Evolutionary conservation across 2,329 filamentous ascomycete genomes (phyloP), one percentile per base, ranked within the genome.

Genomic region (Cryphonectria radicalis): DNA sequence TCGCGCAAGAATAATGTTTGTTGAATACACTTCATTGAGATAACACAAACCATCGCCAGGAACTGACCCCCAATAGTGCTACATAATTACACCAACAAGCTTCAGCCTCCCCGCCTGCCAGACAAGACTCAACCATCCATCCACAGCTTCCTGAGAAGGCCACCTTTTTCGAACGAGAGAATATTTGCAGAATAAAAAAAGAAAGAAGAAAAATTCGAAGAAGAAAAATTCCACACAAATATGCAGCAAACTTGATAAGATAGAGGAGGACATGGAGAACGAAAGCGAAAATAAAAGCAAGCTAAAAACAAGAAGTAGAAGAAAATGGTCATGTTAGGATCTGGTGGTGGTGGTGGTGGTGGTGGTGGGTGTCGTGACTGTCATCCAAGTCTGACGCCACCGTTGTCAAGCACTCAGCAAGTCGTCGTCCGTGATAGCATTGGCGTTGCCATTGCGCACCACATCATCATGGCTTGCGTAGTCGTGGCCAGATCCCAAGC

Each of bases 401-500:
- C 55, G 19, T 43, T 46, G 8, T 63, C 59, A 69, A 4, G 65
- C 46, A n/a, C 64, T 63, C 59, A n/a, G 32, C 37, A 74, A 63
- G 64, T 73, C 73, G 35, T 67, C 73, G 8, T 69, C 71, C 55
- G 43, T 53, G 46, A 74, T 68, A 10, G 65, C 60, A 50, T 46
- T 28, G 37, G 67, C 59, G 32, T 25, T 53, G 4, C n/a, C 40
- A 11, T 62, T 67, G 17, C 64, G 60, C 10, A n/a, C 57, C 53
- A 50, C 60, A 40, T 35, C 70, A 40, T 53, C 70, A 46, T 53
- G 22, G 42, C 53, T 32, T 42, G 65, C 64, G n/a, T 28, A 59
- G 13, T 70, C 71, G 28, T 73, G 71, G 8, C 71, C 69, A n/a
- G 71, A 67, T 32, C 71, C 71, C 19, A 72, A 67, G 46, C 72